A percentile compares a stretch with the other conserved stretches of the same genome.
Conservation (phyloP, 106 monocot species). For the Iris macrosiphon region DNA sequence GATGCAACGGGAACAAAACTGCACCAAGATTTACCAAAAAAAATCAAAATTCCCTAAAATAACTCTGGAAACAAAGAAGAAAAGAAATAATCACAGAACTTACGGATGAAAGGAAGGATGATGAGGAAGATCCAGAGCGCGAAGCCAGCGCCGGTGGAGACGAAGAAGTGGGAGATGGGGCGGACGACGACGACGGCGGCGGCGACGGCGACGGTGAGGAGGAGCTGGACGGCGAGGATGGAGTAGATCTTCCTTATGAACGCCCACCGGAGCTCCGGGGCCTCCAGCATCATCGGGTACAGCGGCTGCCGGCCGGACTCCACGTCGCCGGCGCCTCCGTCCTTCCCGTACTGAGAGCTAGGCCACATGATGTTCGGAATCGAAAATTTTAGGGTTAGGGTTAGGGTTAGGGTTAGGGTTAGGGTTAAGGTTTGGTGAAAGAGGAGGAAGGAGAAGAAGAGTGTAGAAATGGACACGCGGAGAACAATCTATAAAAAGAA, state of each 20-base stretch:
- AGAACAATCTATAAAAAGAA: too few relatives aligned
- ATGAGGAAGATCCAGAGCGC: constrained; percentile 71
- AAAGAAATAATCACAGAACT: background rate
- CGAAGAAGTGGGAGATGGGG: constrained; percentile 66
- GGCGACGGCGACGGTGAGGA: constrained; percentile 60
- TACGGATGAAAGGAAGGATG: constrained; percentile 60
- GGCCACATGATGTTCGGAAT: background rate
- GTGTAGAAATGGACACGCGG: too few relatives aligned
- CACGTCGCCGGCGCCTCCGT: constrained; percentile 41
- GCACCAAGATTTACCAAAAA: background rate
- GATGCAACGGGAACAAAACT: constrained; percentile 6
- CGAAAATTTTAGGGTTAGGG: constrained; percentile 1
- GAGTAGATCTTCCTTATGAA: constrained; percentile 88
- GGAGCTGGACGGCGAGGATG: constrained; percentile 65
- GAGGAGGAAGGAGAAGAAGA: too few relatives aligned
- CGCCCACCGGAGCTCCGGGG: constrained; percentile 72
- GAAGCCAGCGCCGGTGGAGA: constrained; percentile 44
- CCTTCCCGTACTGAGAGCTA: constrained; percentile 1
- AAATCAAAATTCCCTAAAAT: background rate
- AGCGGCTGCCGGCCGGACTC: constrained; percentile 45
- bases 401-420: background rate
- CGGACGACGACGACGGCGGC: constrained; percentile 54
- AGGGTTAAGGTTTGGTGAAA: too few relatives aligned
- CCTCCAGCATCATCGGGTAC: constrained; percentile 81
- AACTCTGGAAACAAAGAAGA: background rate